Conservation (phyloP, 1,139 yeast genomes). For the Blastobotrys apis region DNA sequence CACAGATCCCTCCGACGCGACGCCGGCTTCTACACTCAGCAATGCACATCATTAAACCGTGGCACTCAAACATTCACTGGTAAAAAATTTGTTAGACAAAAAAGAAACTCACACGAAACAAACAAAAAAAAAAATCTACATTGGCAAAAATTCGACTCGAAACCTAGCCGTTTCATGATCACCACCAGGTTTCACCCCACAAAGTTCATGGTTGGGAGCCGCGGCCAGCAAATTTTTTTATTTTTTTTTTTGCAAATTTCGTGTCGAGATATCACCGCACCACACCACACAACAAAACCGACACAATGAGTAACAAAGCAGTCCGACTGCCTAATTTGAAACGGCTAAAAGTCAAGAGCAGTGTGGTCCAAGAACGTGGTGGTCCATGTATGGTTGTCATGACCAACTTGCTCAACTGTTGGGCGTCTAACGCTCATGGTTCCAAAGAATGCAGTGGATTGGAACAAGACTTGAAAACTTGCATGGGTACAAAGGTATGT, state of each 20-base stretch:
- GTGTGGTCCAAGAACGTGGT: constrained; percentile 51
- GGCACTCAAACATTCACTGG: neutral
- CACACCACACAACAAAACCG: neutral
- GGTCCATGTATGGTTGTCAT: constrained; percentile 76
- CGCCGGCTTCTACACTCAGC: neutral
- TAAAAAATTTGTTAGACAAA: neutral
- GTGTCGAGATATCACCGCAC: neutral
- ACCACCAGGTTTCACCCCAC: too few relatives aligned
- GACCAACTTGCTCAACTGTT: constrained; percentile 84
- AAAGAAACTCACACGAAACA: constrained; percentile 1
- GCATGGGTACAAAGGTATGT: constrained; percentile 44
- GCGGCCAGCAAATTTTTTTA: neutral
- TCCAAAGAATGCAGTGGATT: constrained; percentile 58
- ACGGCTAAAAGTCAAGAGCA: constrained; percentile 65
- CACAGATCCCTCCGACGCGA: too few relatives aligned
- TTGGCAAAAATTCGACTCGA: neutral
- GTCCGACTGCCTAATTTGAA: constrained; percentile 71
- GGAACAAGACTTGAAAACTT: constrained; percentile 53
- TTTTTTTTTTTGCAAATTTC: too few relatives aligned
- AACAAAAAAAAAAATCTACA: neutral
- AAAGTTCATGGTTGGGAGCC: neutral
- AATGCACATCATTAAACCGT: neutral
- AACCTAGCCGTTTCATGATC: too few relatives aligned
- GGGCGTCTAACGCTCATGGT: constrained; percentile 88
- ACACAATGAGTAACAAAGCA: constrained; percentile 18